Evolutionary conservation across 1,284 basidiomycete species (phyloP).

Genomic region (Ustilago nuda): DNA sequence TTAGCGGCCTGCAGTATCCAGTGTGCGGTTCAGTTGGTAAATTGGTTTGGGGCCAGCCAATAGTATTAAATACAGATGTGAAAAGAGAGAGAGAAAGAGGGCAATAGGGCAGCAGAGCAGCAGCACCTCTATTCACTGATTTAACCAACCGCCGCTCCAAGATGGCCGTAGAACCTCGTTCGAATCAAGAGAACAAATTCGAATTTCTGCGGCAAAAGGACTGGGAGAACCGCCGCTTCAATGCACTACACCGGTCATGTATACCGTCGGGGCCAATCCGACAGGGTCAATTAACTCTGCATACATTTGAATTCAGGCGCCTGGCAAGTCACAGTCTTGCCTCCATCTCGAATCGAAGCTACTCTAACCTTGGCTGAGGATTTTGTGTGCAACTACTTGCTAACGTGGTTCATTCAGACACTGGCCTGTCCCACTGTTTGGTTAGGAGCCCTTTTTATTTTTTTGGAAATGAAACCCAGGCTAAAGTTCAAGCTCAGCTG

Average conservation of each 20-base stretch:
- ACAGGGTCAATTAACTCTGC: not conserved
- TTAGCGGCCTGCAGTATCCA: not conserved
- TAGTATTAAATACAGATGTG: not conserved
- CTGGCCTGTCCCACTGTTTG: too few species aligned
- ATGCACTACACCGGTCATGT: not conserved
- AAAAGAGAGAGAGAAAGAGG: too few species aligned
- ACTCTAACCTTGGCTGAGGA: not conserved
- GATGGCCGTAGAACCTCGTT: not conserved
- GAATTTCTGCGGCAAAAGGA: not conserved
- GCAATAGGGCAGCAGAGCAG: too few species aligned
- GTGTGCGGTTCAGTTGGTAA: conserved; percentile 3
- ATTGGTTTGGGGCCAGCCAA: not conserved
- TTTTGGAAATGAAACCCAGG: not conserved
- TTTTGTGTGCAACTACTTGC: not conserved
- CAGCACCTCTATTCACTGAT: conserved; percentile 19
- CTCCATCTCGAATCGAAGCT: not conserved
- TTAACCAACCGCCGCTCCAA: conserved; percentile 23
- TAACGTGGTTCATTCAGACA: not conserved
- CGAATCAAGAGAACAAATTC: not conserved
- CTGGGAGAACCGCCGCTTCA: not conserved
- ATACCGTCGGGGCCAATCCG: not conserved
- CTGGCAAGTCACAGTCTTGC: not conserved
- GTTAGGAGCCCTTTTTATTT: not conserved
- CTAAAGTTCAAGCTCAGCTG: conserved; percentile 11
- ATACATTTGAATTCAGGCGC: not conserved